These are phyloP conservation scores for Powellomyces hirtus DNA, from an alignment of 192 early-diverging fungal species.

Conservation along the genomic window DNA sequence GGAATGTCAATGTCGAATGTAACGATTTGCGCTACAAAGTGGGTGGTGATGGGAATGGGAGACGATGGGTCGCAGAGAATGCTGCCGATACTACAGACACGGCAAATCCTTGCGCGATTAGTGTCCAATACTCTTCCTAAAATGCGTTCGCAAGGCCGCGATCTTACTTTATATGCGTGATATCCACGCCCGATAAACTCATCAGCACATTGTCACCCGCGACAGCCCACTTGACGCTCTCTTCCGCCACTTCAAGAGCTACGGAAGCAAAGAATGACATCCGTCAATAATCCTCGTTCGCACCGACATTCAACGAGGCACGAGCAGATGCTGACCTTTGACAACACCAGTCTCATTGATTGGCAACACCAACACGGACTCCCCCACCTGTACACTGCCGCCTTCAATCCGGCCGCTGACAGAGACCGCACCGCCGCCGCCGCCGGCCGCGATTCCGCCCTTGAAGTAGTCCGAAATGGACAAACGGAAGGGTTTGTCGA, in stretches of 20 bases:
- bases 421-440: constrained; percentile 63
- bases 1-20: constrained; percentile 93
- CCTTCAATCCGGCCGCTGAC: constrained; percentile 84
- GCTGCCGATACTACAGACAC: constrained; percentile 76
- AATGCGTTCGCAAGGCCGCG: neutral
- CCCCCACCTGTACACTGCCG: constrained; percentile 86
- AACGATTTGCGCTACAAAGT: constrained; percentile 83
- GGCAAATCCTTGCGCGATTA: too few relatives aligned
- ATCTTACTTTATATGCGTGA: constrained; percentile 62
- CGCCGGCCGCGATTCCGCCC: constrained; percentile 66
- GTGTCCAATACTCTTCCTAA: neutral
- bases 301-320: too few relatives aligned
- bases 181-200: constrained; percentile 69
- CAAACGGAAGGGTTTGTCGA: constrained; percentile 83
- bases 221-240: constrained; percentile 78
- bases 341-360: constrained; percentile 72
- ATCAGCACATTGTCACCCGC: constrained; percentile 90
- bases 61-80: constrained; percentile 71
- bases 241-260: constrained; percentile 75
- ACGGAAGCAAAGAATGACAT: too few relatives aligned
- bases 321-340: constrained; percentile 63
- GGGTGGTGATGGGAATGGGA: constrained; percentile 74
- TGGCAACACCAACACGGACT: constrained; percentile 78
- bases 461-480: constrained; percentile 89
- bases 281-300: constrained; percentile 26